Base-by-base conservation (phyloP, 257 asterid genomes). In the Solanum okadae region DNA sequence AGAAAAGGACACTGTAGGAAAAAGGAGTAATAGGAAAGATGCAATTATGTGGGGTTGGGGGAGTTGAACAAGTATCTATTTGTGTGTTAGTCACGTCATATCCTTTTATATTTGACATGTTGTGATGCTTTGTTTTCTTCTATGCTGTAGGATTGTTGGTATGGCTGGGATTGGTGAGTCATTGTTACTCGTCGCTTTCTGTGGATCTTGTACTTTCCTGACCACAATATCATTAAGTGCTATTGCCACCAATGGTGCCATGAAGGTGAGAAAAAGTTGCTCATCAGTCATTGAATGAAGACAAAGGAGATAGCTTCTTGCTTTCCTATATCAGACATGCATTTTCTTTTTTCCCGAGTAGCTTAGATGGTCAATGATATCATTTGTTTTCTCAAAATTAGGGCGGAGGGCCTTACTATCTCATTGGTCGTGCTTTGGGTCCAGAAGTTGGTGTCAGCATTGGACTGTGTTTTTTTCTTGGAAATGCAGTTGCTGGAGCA, bases 401-500 rank as follows among this genome's bases (percentile, higher is more conserved):
- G 99, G 99, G 99, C 79, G 99, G 99, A 86, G 99, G 99, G 29
- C 99, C 99, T 88, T 97, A 97, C 92, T 97, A 97, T 93, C 98
- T 97, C 82, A 97, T 97, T 88, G 99, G 99, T 88, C 99, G 99
- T 90, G 98, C 99, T 86, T 94, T 97, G 96, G 98, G 98, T 90
- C 99, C 99, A n/a, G 99, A 97, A 91, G 99, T 97, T 91, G 99
- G 99, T 65, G 98, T 97, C 77, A 97, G 99, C 97, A 97, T 97
- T 72, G 99, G 99, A 88, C 93, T 97, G 56, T 97, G 99, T 88
- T 97, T 97, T 94, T 97, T 97, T 92, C 98, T 97, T 82, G 99
- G 99, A 91, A 97, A 97, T 92, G 99, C 99, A 29, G 98, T 97
- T 88, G 98, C 99, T 87, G 99, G 99, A 89, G 95, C 99, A 75